Conservation (phyloP, 2,329 filamentous ascomycete species). For the Ophiostoma angusticollis region DNA sequence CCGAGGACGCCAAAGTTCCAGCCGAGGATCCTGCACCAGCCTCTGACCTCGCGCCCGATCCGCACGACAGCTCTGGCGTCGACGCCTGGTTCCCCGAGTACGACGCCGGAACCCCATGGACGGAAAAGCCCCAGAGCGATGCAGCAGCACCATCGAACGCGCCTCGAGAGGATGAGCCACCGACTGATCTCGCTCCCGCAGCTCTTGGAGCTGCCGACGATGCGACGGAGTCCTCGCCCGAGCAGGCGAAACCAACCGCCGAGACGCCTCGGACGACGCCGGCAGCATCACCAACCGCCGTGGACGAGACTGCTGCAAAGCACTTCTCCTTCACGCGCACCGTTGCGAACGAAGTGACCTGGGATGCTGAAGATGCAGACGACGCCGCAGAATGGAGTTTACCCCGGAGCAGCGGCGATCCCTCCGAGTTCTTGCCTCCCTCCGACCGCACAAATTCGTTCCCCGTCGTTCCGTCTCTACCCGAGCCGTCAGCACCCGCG, state of each 20-base stretch:
- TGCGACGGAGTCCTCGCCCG: neutral
- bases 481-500: constrained; percentile 12
- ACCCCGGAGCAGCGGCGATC: constrained; percentile 39
- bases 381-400: constrained; percentile 45
- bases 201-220: neutral
- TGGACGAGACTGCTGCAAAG: constrained; percentile 23
- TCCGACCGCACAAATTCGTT: constrained; percentile 51
- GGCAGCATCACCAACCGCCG: neutral
- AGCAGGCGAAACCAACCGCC: neutral
- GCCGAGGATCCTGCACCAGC: neutral
- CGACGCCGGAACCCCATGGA: constrained; percentile 17
- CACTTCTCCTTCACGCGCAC: constrained; percentile 53
- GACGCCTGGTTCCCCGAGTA: constrained; percentile 23
- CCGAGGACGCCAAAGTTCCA: constrained; percentile 11
- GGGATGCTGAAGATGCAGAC: constrained; percentile 44
- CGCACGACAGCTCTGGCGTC: constrained; percentile 1
- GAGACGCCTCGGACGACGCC: constrained; percentile 1
- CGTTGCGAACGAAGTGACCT: constrained; percentile 48
- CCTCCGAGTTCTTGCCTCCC: constrained; percentile 46
- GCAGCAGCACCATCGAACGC: neutral
- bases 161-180: neutral
- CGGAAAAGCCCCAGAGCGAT: neutral
- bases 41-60: neutral
- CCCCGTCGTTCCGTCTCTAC: constrained; percentile 37
- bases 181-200: too few species aligned